Percentiles rank a stretch among this genome's conserved stretches.
Evolutionary conservation across 371 early-diverging fungal species (phyloP).

Genomic region (Mortierella sp.): DNA sequence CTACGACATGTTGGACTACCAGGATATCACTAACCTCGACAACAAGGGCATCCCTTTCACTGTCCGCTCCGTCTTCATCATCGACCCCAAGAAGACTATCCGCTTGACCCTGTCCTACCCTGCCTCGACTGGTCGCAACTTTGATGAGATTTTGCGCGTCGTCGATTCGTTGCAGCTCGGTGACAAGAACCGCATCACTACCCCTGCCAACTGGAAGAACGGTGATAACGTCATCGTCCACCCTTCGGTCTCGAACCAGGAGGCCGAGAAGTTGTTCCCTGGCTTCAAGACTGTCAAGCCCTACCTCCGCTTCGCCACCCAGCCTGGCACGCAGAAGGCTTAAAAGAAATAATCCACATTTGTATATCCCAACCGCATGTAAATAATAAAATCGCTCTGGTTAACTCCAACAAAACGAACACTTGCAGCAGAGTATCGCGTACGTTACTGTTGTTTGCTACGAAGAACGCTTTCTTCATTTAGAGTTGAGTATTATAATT

Average conservation of each 20-base stretch:
- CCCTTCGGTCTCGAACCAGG: conserved; percentile 83
- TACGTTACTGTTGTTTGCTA: too few species aligned
- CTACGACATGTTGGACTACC: conserved; percentile 95
- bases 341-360: not conserved
- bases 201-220: conserved; percentile 94
- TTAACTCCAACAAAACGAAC: too few species aligned
- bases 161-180: conserved; percentile 93
- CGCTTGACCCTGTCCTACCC: conserved; percentile 93
- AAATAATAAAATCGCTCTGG: too few species aligned
- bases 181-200: conserved; percentile 89
- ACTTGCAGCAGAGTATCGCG: too few species aligned
- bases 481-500: too few species aligned
- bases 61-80: conserved; percentile 93
- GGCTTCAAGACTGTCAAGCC: conserved; percentile 84
- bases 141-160: conserved; percentile 93
- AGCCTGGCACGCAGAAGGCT: conserved; percentile 50
- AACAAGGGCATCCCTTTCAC: conserved; percentile 92
- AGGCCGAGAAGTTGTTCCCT: conserved; percentile 87
- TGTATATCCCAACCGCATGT: too few species aligned
- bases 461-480: too few species aligned
- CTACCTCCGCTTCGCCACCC: conserved; percentile 83
- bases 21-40: conserved; percentile 92
- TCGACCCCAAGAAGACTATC: conserved; percentile 93
- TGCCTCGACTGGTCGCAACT: conserved; percentile 93
- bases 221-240: conserved; percentile 93